Percentiles rank a stretch among this genome's conserved stretches.
phyloP scores from a whole-genome alignment of 1,284 basidiomycete genomes.

The Spongiforma sp. region DNA sequence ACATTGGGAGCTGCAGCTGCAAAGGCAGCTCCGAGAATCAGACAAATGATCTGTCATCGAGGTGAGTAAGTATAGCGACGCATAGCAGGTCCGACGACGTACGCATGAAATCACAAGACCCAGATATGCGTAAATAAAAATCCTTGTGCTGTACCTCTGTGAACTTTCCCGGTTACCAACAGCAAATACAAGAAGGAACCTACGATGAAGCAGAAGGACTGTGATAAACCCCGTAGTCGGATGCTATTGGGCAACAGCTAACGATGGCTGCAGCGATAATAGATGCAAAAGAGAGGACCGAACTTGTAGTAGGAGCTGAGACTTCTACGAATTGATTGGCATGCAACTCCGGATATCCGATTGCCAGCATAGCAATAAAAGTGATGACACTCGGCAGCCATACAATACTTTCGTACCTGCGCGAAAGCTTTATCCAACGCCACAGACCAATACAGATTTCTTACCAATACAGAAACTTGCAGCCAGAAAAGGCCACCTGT shows the following conservation, averaged over 20 bases:
- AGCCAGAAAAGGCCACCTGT: slow-evolving; percentile 63
- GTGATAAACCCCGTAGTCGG: slow-evolving; percentile 69
- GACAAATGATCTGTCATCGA: slow-evolving; percentile 54
- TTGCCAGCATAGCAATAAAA: slow-evolving; percentile 67
- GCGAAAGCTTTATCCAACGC: background rate
- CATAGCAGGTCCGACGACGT: slow-evolving; percentile 28
- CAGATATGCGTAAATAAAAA: slow-evolving; percentile 70
- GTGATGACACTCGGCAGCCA: slow-evolving; percentile 74
- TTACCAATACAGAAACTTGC: slow-evolving; percentile 63
- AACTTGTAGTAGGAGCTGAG: slow-evolving; percentile 34
- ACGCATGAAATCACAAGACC: slow-evolving; percentile 67
- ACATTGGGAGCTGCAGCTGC: slow-evolving; percentile 62
- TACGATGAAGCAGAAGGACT: slow-evolving; percentile 53
- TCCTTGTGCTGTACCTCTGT: slow-evolving; percentile 40
- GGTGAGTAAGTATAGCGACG: slow-evolving; percentile 1
- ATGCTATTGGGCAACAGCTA: slow-evolving; percentile 58
- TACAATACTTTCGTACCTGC: slow-evolving; percentile 57
- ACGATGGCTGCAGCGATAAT: slow-evolving; percentile 49
- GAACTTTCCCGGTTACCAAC: background rate
- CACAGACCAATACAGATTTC: background rate
- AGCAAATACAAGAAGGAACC: slow-evolving; percentile 12
- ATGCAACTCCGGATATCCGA: slow-evolving; percentile 46
- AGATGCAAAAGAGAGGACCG: slow-evolving; percentile 49
- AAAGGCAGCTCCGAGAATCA: slow-evolving; percentile 70
- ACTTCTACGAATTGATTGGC: slow-evolving; percentile 37